Evolutionary conservation across 208 protist genomes (phyloP).

Genomic region (Angomonas deanei): DNA sequence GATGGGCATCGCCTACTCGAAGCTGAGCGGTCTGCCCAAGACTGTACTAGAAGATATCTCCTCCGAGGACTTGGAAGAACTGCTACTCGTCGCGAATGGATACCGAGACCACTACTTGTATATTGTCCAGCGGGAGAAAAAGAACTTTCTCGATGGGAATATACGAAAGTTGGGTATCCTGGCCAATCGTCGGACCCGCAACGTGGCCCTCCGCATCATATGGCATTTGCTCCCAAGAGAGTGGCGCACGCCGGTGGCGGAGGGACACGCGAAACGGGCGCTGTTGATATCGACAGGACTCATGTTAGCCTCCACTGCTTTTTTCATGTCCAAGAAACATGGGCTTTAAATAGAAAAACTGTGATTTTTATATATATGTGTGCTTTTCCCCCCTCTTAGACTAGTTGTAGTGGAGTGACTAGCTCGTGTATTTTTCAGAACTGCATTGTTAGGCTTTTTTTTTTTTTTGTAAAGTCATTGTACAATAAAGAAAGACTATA

Average conservation of each 20-base stretch:
- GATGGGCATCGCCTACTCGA: slow-evolving; percentile 69
- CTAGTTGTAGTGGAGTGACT: too few relatives aligned
- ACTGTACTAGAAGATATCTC: slow-evolving; percentile 29
- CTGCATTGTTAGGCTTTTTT: too few relatives aligned
- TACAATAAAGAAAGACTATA: too few relatives aligned
- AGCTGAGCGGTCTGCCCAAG: slow-evolving; percentile 42
- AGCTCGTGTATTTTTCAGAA: too few relatives aligned
- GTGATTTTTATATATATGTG: background rate
- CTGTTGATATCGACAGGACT: background rate
- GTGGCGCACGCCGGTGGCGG: slow-evolving; percentile 54
- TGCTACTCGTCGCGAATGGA: slow-evolving; percentile 26
- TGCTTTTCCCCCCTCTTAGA: too few relatives aligned
- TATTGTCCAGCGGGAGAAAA: slow-evolving; percentile 21
- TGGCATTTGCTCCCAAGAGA: slow-evolving; percentile 63
- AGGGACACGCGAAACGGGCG: background rate
- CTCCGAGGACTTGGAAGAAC: slow-evolving; percentile 19
- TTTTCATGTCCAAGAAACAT: background rate
- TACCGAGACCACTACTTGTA: slow-evolving; percentile 22
- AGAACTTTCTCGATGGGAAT: slow-evolving; percentile 47
- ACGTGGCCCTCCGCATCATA: slow-evolving; percentile 63
- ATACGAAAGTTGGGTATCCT: slow-evolving; percentile 55
- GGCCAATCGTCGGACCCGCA: slow-evolving; percentile 51
- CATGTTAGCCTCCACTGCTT: background rate
- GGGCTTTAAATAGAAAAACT: background rate
- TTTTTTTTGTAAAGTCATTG: too few relatives aligned